Evolutionary conservation across 106 monocot genomes (phyloP), one percentile per base, ranked within the genome.

Genomic region (Dioscorea dumetorum): DNA sequence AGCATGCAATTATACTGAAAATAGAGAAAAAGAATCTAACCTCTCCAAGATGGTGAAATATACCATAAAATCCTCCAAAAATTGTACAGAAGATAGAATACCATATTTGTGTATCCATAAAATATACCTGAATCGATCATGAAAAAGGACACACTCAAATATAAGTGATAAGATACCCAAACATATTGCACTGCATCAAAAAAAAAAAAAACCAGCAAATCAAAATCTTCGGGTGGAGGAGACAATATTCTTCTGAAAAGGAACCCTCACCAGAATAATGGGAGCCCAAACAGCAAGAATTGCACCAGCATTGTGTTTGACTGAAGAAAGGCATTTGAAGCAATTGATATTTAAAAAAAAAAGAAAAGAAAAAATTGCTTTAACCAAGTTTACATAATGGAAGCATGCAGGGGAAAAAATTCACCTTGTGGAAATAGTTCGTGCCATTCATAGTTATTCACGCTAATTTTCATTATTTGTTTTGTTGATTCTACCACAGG

Each of bases 81-180:
- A 90, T 75, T 33, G 85, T 83, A 75, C 82, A 90, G 34, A 83
- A 90, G 62, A 90, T 78, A 23, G 90, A 83, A 78, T 90, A 90
- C 90, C 90, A 90, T 74, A 90, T 90, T 58, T 90, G 85, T 72
- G 80, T 85, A 62, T 90, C 90, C 90, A 90, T 90, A 64, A 85
- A 83, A 73, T 90, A 90, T 5, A 90, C 90, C 90, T 90, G 73
- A 68, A 57, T 28, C 24, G 24, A 72, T 62, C 63, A 63, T 24
- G 31, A 54, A 68, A n/a, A n/a, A 6, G 12, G 54, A 17, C 5
- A 35, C 13, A 35, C 33, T 60, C 18, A 21, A 32, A 22, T 58
- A 49, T 21, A n/a, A n/a, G n/a, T n/a, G n/a, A n/a, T n/a, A 68
- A 15, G 48, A 60, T 41, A 41, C 41, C 10, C 41, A 6, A 28